Base-by-base conservation (phyloP, 805 yeast species). In the Helenozyma rhizophorensis region DNA sequence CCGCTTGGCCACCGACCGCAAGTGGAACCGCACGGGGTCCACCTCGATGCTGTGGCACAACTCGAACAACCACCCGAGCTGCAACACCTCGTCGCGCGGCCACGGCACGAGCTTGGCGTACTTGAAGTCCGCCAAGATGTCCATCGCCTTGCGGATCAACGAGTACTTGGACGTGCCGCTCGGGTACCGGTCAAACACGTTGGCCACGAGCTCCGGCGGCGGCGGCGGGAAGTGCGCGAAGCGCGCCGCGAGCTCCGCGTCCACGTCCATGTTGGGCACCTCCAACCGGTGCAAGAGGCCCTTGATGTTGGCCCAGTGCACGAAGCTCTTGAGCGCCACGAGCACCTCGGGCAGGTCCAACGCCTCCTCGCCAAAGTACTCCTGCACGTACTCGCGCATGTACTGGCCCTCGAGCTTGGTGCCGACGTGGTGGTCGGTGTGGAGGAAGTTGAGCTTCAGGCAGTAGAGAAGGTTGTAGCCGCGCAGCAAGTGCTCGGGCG, bases 401-500 rank as follows among this genome's bases (percentile, higher is more conserved):
- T 60, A 67, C 25, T 47, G 39, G 1, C 78, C 76, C 35, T 72
- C 76, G 14, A 73, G 49, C 32, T 58, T 62, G n/a, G 74, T 69
- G 33, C 74, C 68, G 13, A 70, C 65, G 47, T 68, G 75, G 45
- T 74, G 80, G 47, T 74, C 79, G 1, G 78, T 70, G 39, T 74
- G 79, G 34, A 73, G 58, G 42, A 73, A 74, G 45, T 73, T 71
- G 39, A 74, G 58, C 40, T 71, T 72, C 12, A 76, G 53, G 13
- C 74, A 68, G 19, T 66, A 54, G 37, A 74, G 36, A 12, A 74
- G 49, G 40, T 60, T 56, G 27, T 65, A 51, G 4, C 78, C 79
- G 45, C 55, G 53, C 17, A 45, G 42, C 24, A 73, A 54, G 42
- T 73, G 75, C 4, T 48, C 34, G 1, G 52, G 52, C 1, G 50